Percentiles rank a stretch among this genome's conserved stretches.
Evolutionary conservation across 371 early-diverging fungal species (phyloP).

Genomic region (Haplosporangium sp.): DNA sequence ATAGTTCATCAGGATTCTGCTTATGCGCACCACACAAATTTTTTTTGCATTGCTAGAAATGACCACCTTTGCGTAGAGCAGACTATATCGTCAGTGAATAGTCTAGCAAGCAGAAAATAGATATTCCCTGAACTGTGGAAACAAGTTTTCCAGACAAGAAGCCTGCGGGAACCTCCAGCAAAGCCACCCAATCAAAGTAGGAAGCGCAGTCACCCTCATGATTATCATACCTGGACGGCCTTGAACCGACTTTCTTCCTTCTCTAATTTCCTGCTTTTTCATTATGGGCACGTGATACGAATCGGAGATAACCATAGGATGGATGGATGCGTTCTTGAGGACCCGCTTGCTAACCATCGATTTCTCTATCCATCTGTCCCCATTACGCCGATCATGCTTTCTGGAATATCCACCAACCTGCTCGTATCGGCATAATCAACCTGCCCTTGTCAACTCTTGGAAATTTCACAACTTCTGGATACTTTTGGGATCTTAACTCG

Average conservation of each 20-base stretch:
- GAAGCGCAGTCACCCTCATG: constrained; percentile 1
- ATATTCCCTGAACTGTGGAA: too few relatives aligned
- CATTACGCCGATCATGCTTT: neutral
- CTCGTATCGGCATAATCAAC: neutral
- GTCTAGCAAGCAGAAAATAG: too few relatives aligned
- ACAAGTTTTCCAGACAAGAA: too few relatives aligned
- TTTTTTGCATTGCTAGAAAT: too few relatives aligned
- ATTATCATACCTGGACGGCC: neutral
- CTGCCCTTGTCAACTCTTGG: neutral
- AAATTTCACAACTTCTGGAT: neutral
- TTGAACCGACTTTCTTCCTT: constrained; percentile 7
- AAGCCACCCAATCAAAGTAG: neutral
- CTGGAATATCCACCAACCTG: neutral
- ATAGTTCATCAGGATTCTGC: too few relatives aligned
- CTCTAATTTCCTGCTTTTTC: constrained; percentile 28
- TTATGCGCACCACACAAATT: too few relatives aligned
- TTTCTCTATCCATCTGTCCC: neutral
- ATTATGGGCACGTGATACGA: constrained; percentile 18
- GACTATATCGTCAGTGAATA: too few relatives aligned
- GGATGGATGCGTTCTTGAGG: neutral
- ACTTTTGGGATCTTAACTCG: too few relatives aligned
- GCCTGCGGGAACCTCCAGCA: too few relatives aligned
- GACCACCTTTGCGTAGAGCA: too few relatives aligned
- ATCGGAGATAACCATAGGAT: constrained; percentile 15
- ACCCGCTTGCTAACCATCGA: constrained; percentile 12